Evolutionary conservation across 176 grass and related monocot species (phyloP).

Genomic region (Musa troglodytarum): DNA sequence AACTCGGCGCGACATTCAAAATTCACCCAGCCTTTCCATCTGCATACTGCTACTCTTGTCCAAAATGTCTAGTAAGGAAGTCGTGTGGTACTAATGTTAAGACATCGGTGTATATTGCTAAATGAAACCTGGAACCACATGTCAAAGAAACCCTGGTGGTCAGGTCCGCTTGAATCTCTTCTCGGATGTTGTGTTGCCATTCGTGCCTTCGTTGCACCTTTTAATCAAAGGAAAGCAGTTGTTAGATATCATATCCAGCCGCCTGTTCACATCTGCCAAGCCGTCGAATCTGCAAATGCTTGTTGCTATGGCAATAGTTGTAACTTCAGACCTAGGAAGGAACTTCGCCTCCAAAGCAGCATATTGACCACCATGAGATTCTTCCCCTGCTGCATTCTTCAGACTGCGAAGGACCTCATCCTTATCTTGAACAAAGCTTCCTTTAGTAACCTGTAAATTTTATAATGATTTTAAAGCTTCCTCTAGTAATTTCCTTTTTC

Average conservation of each 20-base stretch:
- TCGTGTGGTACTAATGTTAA: background rate
- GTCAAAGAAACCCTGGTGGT: background rate
- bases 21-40: too few species aligned
- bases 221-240: slow-evolving; percentile 12
- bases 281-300: slow-evolving; percentile 38
- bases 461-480: slow-evolving; percentile 12
- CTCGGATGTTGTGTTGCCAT: background rate
- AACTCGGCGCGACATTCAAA: too few species aligned
- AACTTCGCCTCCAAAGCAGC: slow-evolving; percentile 47
- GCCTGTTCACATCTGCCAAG: slow-evolving; percentile 18
- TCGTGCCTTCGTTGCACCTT: slow-evolving; percentile 19
- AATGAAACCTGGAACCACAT: background rate
- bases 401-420: slow-evolving; percentile 38
- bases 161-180: slow-evolving; percentile 33
- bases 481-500: background rate
- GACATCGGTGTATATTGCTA: background rate
- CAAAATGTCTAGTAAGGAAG: too few species aligned
- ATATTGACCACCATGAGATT: slow-evolving; percentile 42
- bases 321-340: slow-evolving; percentile 40
- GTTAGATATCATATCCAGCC: slow-evolving; percentile 1
- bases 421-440: slow-evolving; percentile 44
- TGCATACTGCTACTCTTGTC: too few species aligned
- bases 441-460: slow-evolving; percentile 51
- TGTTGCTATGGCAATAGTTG: slow-evolving; percentile 53
- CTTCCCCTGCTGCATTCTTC: slow-evolving; percentile 32